Evolutionary conservation across 2,329 filamentous ascomycete genomes (phyloP).

Genomic region (Didymella exigua): DNA sequence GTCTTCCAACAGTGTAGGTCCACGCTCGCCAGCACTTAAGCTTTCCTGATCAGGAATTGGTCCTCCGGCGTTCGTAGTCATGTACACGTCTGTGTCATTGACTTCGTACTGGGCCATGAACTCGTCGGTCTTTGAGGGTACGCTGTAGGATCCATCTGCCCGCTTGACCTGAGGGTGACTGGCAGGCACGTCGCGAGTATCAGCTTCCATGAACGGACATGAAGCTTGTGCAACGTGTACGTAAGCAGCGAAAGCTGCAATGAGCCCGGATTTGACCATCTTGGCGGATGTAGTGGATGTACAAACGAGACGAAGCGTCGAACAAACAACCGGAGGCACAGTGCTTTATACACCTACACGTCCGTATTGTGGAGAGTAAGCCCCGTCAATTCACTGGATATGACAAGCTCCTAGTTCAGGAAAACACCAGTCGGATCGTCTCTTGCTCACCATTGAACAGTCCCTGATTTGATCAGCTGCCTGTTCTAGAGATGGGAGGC

Average conservation of each 20-base stretch:
- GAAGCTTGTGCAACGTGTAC: constrained; percentile 29
- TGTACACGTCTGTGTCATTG: constrained; percentile 42
- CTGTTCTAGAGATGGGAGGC: constrained; percentile 7
- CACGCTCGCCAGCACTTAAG: constrained; percentile 69
- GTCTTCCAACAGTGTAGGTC: constrained; percentile 72
- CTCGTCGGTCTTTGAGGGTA: constrained; percentile 35
- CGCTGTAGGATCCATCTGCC: constrained; percentile 21
- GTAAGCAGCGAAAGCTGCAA: constrained; percentile 36
- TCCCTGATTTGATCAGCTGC: constrained; percentile 12
- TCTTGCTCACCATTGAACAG: constrained; percentile 6
- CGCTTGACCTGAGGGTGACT: constrained; percentile 39
- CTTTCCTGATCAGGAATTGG: constrained; percentile 71
- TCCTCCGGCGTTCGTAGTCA: constrained; percentile 70
- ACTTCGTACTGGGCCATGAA: constrained; percentile 47
- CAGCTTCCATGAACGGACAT: constrained; percentile 47
- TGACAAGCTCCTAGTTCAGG: constrained; percentile 1
- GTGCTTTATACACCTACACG: constrained; percentile 20
- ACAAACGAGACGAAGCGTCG: background rate
- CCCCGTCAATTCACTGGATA: constrained; percentile 1
- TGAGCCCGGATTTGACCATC: constrained; percentile 32
- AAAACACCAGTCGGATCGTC: background rate
- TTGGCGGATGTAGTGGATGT: constrained; percentile 13
- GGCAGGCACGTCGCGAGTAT: constrained; percentile 36
- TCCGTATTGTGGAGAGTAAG: constrained; percentile 1
- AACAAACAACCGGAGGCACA: constrained; percentile 1